Evolutionary conservation across 805 yeast species (phyloP), one percentile per base, ranked within the genome.

Genomic region (Metschnikowia orientalis): DNA sequence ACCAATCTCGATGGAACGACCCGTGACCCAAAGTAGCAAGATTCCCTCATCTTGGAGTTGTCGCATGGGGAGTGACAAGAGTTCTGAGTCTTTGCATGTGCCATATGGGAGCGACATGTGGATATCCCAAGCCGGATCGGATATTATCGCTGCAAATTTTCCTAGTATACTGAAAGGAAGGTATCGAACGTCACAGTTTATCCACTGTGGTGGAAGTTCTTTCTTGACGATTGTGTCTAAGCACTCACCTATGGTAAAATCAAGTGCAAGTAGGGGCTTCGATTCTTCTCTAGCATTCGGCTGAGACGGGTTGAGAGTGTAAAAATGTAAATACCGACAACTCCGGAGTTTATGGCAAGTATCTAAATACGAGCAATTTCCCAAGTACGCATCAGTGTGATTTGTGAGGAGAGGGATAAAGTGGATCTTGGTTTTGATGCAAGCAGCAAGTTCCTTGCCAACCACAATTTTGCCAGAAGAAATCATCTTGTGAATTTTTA

Each of bases 41-140:
- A 89, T 61, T 0, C 97, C 97, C 50, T 86, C 95, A 34, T 77
- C 80, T 53, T 88, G 97, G 21, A 89, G 65, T 27, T 70, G 59
- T 22, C 73, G 70, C 55, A 89, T 69, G 17, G 85, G 80, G 15
- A 89, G 62, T 8, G 75, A 66, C 31, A 80, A 57, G 22, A 89
- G 62, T 45, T 86, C 95, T 2, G 75, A 71, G 52, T 85, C 95
- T 37, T 81, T 81, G 53, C 86, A 78, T 2, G 86, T 77, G 8
- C 86, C 84, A 54, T 81, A 79, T 4, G 87, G 87, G 38, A 76
- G 56, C 35, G 83, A 81, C 89, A 85, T 88, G 59, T 89, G 96
- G 42, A 89, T 89, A 44, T 87, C 89, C 97, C 97, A 89, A 6
- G 96, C 92, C 3, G 96, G 96, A 56, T 89, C 97, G 0, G 95